Evolutionary conservation across 2,329 filamentous ascomycete genomes (phyloP).

Genomic region (Talaromyces sp.): DNA sequence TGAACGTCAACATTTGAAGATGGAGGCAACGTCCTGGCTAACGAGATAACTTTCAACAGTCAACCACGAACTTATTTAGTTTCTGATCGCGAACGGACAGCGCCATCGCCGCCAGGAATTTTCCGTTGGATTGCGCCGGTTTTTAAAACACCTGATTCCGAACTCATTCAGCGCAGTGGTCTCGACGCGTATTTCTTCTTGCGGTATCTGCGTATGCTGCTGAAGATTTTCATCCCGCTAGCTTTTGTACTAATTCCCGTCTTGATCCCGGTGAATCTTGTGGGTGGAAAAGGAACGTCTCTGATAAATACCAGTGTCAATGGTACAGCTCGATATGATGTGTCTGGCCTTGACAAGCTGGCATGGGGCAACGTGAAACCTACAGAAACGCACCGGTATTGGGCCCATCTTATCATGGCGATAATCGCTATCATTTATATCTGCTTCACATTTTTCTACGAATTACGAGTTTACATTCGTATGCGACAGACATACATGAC

Average conservation of each 20-base stretch:
- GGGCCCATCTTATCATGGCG: slow-evolving; percentile 81
- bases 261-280: slow-evolving; percentile 79
- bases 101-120: slow-evolving; percentile 65
- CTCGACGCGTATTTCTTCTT: slow-evolving; percentile 97
- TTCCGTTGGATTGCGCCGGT: slow-evolving; percentile 58
- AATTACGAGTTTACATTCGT: slow-evolving; percentile 84
- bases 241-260: slow-evolving; percentile 78
- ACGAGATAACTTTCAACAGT: slow-evolving; percentile 44
- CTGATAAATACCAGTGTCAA: slow-evolving; percentile 42
- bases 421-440: slow-evolving; percentile 79
- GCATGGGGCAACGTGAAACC: slow-evolving; percentile 82
- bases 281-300: slow-evolving; percentile 66
- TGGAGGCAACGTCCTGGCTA: background rate
- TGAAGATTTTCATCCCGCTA: slow-evolving; percentile 90
- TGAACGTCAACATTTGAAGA: slow-evolving; percentile 10
- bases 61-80: slow-evolving; percentile 85
- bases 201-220: slow-evolving; percentile 80
- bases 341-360: slow-evolving; percentile 75
- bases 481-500: slow-evolving; percentile 93
- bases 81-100: slow-evolving; percentile 78
- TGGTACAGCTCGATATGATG: slow-evolving; percentile 45
- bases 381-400: slow-evolving; percentile 69
- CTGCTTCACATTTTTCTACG: slow-evolving; percentile 82
- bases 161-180: slow-evolving; percentile 92
- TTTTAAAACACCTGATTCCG: slow-evolving; percentile 72